Conservation (phyloP, 1,284 basidiomycete genomes). For the Heterobasidion occidentale region DNA sequence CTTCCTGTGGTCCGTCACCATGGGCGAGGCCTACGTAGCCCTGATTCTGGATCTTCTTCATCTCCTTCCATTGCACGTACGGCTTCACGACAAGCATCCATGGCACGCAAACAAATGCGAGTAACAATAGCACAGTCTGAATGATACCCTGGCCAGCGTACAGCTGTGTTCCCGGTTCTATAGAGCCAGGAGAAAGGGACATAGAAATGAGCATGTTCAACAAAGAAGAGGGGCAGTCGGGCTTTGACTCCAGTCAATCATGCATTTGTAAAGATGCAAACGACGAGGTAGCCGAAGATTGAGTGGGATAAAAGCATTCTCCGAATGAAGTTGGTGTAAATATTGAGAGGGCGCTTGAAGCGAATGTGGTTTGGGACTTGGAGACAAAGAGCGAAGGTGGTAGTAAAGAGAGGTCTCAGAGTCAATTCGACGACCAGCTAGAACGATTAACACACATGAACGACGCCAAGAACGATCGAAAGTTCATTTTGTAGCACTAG, state of each 20-base stretch:
- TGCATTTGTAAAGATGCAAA: conserved; percentile 99
- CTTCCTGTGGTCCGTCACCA: conserved; percentile 17
- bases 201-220: conserved; percentile 95
- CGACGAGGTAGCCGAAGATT: conserved; percentile 94
- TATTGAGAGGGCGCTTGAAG: conserved; percentile 82
- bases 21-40: conserved; percentile 73
- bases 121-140: conserved; percentile 74
- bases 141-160: conserved; percentile 87
- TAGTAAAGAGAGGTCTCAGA: conserved; percentile 40
- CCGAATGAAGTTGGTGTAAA: conserved; percentile 90
- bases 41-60: conserved; percentile 75
- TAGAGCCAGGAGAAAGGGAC: conserved; percentile 83
- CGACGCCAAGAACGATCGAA: conserved; percentile 95
- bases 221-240: conserved; percentile 72
- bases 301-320: conserved; percentile 97
- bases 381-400: conserved; percentile 91
- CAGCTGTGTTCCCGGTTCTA: conserved; percentile 49
- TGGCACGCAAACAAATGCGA: conserved; percentile 88
- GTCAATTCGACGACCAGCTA: not conserved
- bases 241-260: conserved; percentile 80
- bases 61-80: conserved; percentile 91
- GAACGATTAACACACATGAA: conserved; percentile 62
- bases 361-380: conserved; percentile 94
- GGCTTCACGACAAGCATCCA: conserved; percentile 94
- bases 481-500: conserved; percentile 99